Percentiles rank a stretch among this genome's conserved stretches.
Conservation (phyloP, 495 filamentous ascomycete genomes). For the Halenospora varia region DNA sequence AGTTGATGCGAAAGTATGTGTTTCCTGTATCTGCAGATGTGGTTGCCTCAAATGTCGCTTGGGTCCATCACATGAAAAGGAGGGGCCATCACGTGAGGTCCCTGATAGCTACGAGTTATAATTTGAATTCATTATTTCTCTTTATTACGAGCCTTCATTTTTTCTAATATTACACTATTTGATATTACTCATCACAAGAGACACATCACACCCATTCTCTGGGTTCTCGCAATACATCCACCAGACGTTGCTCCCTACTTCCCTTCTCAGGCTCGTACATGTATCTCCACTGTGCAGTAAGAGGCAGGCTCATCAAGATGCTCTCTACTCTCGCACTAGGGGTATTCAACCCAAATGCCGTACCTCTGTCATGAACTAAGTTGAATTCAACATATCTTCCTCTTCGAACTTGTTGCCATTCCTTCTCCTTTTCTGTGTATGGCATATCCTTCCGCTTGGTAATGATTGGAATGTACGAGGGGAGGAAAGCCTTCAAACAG, state of each 20-base stretch:
- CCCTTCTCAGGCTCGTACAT: constrained; percentile 81
- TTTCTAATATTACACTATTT: no score
- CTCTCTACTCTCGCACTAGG: constrained; percentile 90
- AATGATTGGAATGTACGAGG: constrained; percentile 88
- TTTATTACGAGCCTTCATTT: not conserved
- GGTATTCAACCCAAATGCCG: constrained; percentile 89
- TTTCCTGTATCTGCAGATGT: not conserved
- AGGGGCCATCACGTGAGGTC: not conserved
- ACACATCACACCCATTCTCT: constrained; percentile 72
- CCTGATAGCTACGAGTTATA: not conserved
- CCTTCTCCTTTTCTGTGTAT: constrained; percentile 77
- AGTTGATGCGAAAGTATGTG: no score
- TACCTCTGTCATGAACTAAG: constrained; percentile 93
- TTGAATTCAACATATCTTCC: constrained; percentile 99
- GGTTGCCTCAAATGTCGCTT: not conserved
- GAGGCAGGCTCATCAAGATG: constrained; percentile 93
- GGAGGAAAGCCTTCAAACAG: constrained; percentile 80
- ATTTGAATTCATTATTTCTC: not conserved
- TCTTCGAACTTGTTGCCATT: constrained; percentile 92
- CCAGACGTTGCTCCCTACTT: constrained; percentile 68
- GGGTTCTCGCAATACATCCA: constrained; percentile 81
- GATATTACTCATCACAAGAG: constrained; percentile 1
- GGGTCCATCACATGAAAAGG: not conserved
- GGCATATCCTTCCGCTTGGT: constrained; percentile 85
- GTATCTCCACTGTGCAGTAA: constrained; percentile 92